These are phyloP conservation scores for Nelumbo lutea DNA, from an alignment of 164 flowering plant genomes.

Conservation along the genomic window DNA sequence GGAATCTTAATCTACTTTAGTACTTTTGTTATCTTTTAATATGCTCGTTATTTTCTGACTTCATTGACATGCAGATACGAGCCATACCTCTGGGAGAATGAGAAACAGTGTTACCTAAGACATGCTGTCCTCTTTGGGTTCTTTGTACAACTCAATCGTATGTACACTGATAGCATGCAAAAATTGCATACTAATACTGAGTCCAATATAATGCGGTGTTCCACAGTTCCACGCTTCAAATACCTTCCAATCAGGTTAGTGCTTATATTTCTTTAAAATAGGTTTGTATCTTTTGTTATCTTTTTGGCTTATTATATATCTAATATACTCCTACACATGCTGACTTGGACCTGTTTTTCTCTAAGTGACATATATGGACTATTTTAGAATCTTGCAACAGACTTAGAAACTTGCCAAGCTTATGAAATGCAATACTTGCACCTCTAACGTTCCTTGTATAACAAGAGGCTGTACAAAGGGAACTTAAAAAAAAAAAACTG, in stretches of 20 bases:
- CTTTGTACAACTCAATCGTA: constrained; percentile 87
- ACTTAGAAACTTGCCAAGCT: too few relatives aligned
- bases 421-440: too few relatives aligned
- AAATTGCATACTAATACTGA: constrained; percentile 75
- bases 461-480: too few relatives aligned
- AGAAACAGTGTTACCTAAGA: constrained; percentile 77
- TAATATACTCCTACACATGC: not conserved
- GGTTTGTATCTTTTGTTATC: not conserved
- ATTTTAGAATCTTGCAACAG: too few relatives aligned
- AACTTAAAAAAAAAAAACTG: too few relatives aligned
- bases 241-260: constrained; percentile 95
- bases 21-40: constrained; percentile 2
- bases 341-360: not conserved
- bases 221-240: constrained; percentile 84
- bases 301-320: not conserved
- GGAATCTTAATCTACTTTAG: too few relatives aligned
- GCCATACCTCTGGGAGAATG: constrained; percentile 95
- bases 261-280: not conserved
- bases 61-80: constrained; percentile 56
- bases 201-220: constrained; percentile 89
- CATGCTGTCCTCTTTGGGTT: constrained; percentile 96
- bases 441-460: too few relatives aligned
- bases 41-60: not conserved
- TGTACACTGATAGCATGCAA: constrained; percentile 70
- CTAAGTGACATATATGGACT: too few relatives aligned